Percentiles rank a stretch among this genome's conserved stretches.
Conservation (phyloP, 2,329 filamentous ascomycete species). For the Huntiella omanensis region DNA sequence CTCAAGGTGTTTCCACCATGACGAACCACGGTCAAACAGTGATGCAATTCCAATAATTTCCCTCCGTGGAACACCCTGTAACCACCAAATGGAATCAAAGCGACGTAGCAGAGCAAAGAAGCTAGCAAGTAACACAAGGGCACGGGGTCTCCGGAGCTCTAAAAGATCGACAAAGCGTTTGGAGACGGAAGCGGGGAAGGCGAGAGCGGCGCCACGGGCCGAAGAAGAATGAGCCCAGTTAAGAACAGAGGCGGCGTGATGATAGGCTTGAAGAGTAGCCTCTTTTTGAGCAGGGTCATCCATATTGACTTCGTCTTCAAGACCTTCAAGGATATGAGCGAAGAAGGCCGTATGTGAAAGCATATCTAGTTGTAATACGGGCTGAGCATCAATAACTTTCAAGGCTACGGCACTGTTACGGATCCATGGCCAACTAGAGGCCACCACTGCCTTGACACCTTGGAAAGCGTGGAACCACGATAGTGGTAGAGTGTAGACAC, state of each 20-base stretch:
- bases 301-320: conserved; percentile 33
- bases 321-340: conserved; percentile 35
- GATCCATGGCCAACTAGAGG: conserved; percentile 45
- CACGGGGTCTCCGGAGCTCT: conserved; percentile 37
- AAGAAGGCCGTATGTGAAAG: conserved; percentile 36
- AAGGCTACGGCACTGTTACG: conserved; percentile 36
- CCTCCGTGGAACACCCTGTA: conserved; percentile 44
- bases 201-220: conserved; percentile 36
- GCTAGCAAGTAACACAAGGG: conserved; percentile 43
- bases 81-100: conserved; percentile 48
- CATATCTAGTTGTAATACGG: conserved; percentile 39
- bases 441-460: conserved; percentile 45
- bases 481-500: conserved; percentile 37
- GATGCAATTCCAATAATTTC: conserved; percentile 46
- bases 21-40: conserved; percentile 37
- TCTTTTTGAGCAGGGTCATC: conserved; percentile 12
- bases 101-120: conserved; percentile 48
- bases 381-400: conserved; percentile 45
- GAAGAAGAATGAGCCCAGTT: conserved; percentile 47
- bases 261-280: conserved; percentile 34
- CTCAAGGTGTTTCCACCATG: conserved; percentile 42
- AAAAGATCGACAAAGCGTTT: conserved; percentile 42
- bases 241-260: conserved; percentile 44
- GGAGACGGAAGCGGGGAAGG: conserved; percentile 46
- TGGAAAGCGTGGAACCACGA: conserved; percentile 51